Base-by-base conservation (phyloP, 805 yeast genomes). In the Cyberlindnera mississippiensis region DNA sequence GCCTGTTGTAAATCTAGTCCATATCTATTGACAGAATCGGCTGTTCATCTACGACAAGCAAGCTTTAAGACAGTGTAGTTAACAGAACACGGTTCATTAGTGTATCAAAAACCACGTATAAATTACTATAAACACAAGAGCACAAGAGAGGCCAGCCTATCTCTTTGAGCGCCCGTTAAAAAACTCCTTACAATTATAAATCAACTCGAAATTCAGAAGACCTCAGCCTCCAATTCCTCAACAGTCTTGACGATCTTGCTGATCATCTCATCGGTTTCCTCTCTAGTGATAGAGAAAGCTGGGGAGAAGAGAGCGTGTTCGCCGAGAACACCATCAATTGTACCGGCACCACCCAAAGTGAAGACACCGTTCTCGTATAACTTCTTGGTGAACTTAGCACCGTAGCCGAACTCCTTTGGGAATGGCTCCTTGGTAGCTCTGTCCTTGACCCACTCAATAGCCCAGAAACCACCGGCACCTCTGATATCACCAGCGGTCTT, bases 401-500 rank as follows among this genome's bases (percentile, higher is more conserved):
- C 62, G 31, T 64, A 53, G 3, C 57, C 60, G 12, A 62, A 45
- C 13, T 54, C 54, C 13, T 52, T 45, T 17, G 62, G 64, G 51
- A 73, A 72, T 33, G 71, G 66, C 49, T 72, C 75, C 49, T 72
- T 74, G 8, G 78, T 71, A 12, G 37, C 53, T 38, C 66, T 67
- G 53, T 73, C 62, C 51, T 73, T 67, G 42, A 75, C 77, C 27
- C 74, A 61, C 56, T 76, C 81, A 41, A 75, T 46, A 1, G 75
- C 68, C 73, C 80, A 72, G 62, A 76, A 76, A 9, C 75, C 72
- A 44, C 80, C 81, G 43, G 67, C 51, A 32, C 82, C 82, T 62
- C 80, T 67, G 22, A 75, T 68, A 41, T 73, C 74, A 45, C 80
- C 80, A 35, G 69, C 70, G 63, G 60, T 47, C 41, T 46, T 52